phyloP scores from a whole-genome alignment of 768 basidiomycete species.

The Russula sp. region DNA sequence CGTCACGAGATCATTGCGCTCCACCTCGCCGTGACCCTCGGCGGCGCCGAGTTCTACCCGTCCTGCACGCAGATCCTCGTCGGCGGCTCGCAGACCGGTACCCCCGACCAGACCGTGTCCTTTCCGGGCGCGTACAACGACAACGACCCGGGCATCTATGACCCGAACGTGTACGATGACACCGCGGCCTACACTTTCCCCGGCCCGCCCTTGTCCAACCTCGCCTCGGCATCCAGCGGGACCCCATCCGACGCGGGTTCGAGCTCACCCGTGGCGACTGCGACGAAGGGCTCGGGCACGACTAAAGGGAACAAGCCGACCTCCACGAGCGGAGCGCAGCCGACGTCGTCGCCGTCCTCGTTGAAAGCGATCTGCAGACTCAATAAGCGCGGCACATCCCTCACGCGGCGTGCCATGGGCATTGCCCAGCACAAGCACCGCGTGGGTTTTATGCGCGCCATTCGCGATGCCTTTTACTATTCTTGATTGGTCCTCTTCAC shows the following conservation, averaged over 20 bases:
- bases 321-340: not conserved
- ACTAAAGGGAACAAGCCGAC: not conserved
- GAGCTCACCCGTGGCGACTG: not conserved
- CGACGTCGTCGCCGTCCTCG: not conserved
- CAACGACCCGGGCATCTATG: slow-evolving; percentile 65
- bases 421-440: slow-evolving; percentile 4
- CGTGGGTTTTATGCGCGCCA: slow-evolving; percentile 9
- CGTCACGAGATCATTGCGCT: too few relatives aligned
- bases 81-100: slow-evolving; percentile 47
- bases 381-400: not conserved
- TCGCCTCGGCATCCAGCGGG: slow-evolving; percentile 7
- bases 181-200: slow-evolving; percentile 10
- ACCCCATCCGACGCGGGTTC: not conserved
- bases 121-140: slow-evolving; percentile 73
- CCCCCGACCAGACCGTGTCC: slow-evolving; percentile 50
- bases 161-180: slow-evolving; percentile 33
- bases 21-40: too few relatives aligned
- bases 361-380: slow-evolving; percentile 4
- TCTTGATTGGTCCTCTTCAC: not conserved
- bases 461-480: slow-evolving; percentile 7
- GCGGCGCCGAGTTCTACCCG: too few relatives aligned
- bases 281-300: not conserved
- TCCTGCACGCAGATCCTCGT: too few relatives aligned
- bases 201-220: slow-evolving; percentile 22
- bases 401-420: not conserved